These are phyloP conservation scores for Aspergillus transmontanensis DNA, from an alignment of 2,329 filamentous ascomycete genomes.

Conservation along the genomic window DNA sequence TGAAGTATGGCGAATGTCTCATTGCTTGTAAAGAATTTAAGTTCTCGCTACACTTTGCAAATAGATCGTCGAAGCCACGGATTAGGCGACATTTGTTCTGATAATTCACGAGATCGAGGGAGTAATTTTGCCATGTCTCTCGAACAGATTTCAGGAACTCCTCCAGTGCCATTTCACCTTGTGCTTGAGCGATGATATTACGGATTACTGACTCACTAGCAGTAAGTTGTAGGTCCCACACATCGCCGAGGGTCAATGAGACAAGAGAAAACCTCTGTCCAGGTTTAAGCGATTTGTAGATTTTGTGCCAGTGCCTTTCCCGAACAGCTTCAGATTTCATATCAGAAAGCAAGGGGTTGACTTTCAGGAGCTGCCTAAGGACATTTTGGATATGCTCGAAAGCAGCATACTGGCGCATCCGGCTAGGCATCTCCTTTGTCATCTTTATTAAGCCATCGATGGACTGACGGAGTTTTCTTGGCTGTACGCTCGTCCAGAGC, in stretches of 20 bases:
- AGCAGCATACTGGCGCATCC: slow-evolving; percentile 99
- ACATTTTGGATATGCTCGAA: slow-evolving; percentile 97
- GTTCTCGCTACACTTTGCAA: slow-evolving; percentile 97
- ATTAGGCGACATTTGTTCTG: slow-evolving; percentile 98
- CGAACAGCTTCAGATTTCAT: slow-evolving; percentile 95
- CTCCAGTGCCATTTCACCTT: slow-evolving; percentile 97
- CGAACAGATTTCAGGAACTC: slow-evolving; percentile 96
- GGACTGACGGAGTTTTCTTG: slow-evolving; percentile 84
- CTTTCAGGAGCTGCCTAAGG: slow-evolving; percentile 83
- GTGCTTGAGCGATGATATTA: slow-evolving; percentile 91
- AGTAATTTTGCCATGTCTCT: slow-evolving; percentile 95
- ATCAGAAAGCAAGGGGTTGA: slow-evolving; percentile 83
- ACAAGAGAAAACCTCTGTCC: slow-evolving; percentile 91
- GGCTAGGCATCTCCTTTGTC: slow-evolving; percentile 98
- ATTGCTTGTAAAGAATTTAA: slow-evolving; percentile 97
- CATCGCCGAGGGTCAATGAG: slow-evolving; percentile 94
- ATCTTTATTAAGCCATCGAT: slow-evolving; percentile 94
- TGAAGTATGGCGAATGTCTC: slow-evolving; percentile 98
- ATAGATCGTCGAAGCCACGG: slow-evolving; percentile 95
- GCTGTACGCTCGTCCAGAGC: slow-evolving; percentile 93
- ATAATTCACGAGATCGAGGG: slow-evolving; percentile 91
- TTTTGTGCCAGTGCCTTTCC: slow-evolving; percentile 95
- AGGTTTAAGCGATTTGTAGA: slow-evolving; percentile 93
- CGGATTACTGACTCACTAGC: slow-evolving; percentile 85
- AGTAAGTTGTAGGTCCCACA: slow-evolving; percentile 93